Evolutionary conservation across 495 filamentous ascomycete genomes (phyloP), one percentile per base, ranked within the genome.

Genomic region (Chlorociboria aeruginascens): DNA sequence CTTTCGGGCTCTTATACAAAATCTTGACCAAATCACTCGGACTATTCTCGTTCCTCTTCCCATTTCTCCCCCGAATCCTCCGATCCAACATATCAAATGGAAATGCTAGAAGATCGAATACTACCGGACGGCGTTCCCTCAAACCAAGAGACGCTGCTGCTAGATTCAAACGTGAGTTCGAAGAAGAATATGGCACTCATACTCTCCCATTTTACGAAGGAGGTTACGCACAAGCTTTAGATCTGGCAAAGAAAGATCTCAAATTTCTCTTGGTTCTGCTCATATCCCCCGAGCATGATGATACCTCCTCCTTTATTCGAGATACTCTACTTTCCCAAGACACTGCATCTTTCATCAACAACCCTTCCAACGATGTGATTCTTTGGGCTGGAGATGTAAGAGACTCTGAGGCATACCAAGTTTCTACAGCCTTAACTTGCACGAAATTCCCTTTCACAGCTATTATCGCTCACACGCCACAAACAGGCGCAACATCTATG

Each of bases 341-440:
- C 40, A 77, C 94, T 3, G 69, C 81, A 13, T 61, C 68, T 20
- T 95, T 85, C 49, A 56, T 97, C 59, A 82, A 76, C 45, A 73
- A 86, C 49, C 72, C 78, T 3, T 65, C 69, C 32, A 83, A 89
- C 59, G 82, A 85, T 52, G 74, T 96, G 35, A 68, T 96, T 3
- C 60, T 97, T 3, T 98, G 92, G 92, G 87, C 78, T 14, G 92
- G 93, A 14, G 93, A 83, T 50, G 82, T 97, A 1, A 79, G 84
- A 52, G 92, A 98, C 58, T 79, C 87, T 4, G 92, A 98, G 63
- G 84, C 89, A 6, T 96, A 94, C 61, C 88, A 96, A 61, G 86
- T 95, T 20, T 76, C 88, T 31, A 77, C 74, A 31, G 82, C 86
- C 29, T 77, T 97, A 46, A 78, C 79, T 55, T 87, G 82, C 62